Evolutionary conservation across 192 early-diverging fungal species (phyloP), one percentile per base, ranked within the genome.

Genomic region (Coemansia aciculifera): DNA sequence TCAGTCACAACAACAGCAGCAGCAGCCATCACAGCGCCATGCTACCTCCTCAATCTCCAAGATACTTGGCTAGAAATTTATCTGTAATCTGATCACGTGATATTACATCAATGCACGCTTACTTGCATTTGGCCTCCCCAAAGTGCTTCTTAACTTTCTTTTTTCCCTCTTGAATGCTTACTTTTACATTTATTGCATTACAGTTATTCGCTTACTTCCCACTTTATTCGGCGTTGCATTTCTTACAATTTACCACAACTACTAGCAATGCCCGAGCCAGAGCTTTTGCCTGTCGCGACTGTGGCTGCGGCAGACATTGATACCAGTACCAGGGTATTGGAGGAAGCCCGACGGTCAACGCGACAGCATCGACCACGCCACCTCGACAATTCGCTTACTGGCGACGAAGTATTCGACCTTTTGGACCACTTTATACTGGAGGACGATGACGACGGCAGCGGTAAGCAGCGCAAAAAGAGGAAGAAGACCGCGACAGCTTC

Each of bases 391-490:
- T 19, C 75, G 15, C 66, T 78, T 5, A 78, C 80, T 1, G 75
- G 75, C 37, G 69, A 83, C 59, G 80, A 78, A 13, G 75, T 83
- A n/a, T 71, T 83, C 27, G 75, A 83, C 23, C 63, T 78, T 1
- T 63, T 83, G 10, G 80, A 83, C 44, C 72, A 78, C 17, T 75
- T 57, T 66, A 79, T 79, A 15, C 44, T 69, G 49, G 73, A 79
- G 21, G 64, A 64, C 39, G 31, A 68, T 1, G 59, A 54, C 32
- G 7, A 8, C 10, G 52, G 46, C 21, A 49, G 19, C 17, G 12
- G 29, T 8, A 68, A 61, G 64, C 46, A 51, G 51, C 62, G 62
- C 52, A 71, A 69, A 52, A 64, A 36, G 40, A 46, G 42, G 10
- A 46, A 68, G 12, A 56, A 34, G 29, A 34, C 54, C 34, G 19